Base-by-base conservation (phyloP, 2,329 filamentous ascomycete genomes). In the Epichloe typhina region DNA sequence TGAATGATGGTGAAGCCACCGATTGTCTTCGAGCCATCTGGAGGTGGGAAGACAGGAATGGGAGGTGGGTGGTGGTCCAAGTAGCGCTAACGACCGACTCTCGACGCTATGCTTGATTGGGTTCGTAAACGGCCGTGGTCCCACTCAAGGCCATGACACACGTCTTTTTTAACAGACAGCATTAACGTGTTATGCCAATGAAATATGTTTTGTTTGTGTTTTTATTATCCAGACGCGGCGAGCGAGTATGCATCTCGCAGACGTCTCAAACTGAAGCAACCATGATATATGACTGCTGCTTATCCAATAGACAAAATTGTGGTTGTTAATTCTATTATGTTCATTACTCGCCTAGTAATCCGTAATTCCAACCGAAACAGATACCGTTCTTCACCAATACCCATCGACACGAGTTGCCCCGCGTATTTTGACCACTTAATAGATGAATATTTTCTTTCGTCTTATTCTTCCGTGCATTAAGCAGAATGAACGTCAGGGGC, bases 121-220 rank as follows among this genome's bases (percentile, higher is more conserved):
- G 55, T 47, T 47, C 33, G 50, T 54, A 51, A 51, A 47, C 50
- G 52, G 50, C 46, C 52, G 35, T 49, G 41, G 53, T 45, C 47
- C 52, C 53, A 52, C 49, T 50, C 47, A 9, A 38, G 23, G 40
- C 46, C 42, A 39, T 36, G 45, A 38, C 21, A 39, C 44, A 46
- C 45, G 31, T 35, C 47, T 49, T 37, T 46, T 31, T 31, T 13
- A 17, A 17, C 42, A 46, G 9, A 21, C 44, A 46, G 23, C 12
- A 17, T 15, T 7, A 8, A 19, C 23, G 11, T 26, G 43, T 21
- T 46, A 36, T 41, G 19, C 47, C 47, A 49, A 43, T 49, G 31
- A 49, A 43, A 23, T 49, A 35, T 36, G 46, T 13, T 39, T 39
- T 39, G 23, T 44, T 42, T 43, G 19, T 47, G 35, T 47, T 40